Percentiles rank a stretch among this genome's conserved stretches.
These are phyloP conservation scores for Mentha longifolia DNA, from an alignment of 257 asterid genomes.

Conservation along the genomic window DNA sequence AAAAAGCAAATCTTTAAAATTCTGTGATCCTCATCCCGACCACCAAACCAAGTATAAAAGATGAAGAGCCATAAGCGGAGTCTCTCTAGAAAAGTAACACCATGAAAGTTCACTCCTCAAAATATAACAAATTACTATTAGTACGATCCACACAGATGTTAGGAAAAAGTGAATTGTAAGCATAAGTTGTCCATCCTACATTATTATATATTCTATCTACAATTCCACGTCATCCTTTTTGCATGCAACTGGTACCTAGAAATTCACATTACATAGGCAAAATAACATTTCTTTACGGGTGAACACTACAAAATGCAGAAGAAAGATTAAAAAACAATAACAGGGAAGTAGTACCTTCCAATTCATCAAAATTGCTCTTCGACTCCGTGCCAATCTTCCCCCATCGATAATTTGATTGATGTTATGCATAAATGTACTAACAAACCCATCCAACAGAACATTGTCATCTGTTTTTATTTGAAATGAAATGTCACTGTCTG, in stretches of 20 bases:
- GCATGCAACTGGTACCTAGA: conserved; percentile 4
- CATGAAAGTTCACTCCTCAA: not conserved
- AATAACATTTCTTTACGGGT: conserved; percentile 1
- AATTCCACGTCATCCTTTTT: not conserved
- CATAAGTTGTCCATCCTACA: conserved; percentile 3
- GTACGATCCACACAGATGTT: not conserved
- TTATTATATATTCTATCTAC: conserved; percentile 6
- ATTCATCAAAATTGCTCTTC: conserved; percentile 82
- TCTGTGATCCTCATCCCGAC: not conserved
- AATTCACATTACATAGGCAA: conserved; percentile 20
- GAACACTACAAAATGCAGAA: conserved; percentile 21
- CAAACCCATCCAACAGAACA: conserved; percentile 59
- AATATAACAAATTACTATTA: not conserved
- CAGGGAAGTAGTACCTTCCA: conserved; percentile 64
- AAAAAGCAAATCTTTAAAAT: not conserved
- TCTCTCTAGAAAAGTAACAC: not conserved
- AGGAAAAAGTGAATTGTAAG: conserved; percentile 15
- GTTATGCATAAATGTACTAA: conserved; percentile 56
- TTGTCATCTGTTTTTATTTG: conserved; percentile 45
- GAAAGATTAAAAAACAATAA: not conserved
- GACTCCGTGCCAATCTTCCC: conserved; percentile 64
- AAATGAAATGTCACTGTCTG: conserved; percentile 38
- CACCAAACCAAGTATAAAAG: not conserved
- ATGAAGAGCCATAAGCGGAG: no score
- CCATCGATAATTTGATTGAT: conserved; percentile 64